Evolutionary conservation across 75 land plant species (phyloP), one percentile per base, ranked within the genome.

Genomic region (Sequoia sempervirens): DNA sequence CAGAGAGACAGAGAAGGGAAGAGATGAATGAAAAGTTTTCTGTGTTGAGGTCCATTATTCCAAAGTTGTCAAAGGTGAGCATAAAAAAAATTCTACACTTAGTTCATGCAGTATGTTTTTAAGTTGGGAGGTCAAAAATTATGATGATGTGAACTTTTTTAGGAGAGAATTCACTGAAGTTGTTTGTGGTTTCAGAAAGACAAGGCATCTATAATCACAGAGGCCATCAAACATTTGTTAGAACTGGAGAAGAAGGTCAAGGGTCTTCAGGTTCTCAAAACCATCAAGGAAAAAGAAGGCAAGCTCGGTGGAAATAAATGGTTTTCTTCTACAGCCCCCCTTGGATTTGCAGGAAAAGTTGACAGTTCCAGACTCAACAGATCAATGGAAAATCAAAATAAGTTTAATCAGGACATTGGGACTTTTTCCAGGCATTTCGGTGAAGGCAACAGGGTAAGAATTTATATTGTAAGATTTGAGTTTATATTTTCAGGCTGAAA

Each of bases 1-100:
- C 90, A n/a, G 90, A 89, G 84, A 80, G 89, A 17, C 90, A 89
- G 80, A 69, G 90, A 20, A 64, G 89, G 14, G 90, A 87, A 81
- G 86, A 87, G 52, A 89, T 87, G 90, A 89, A 89, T 52, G 89
- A 89, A 36, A 89, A 89, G 32, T 84, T 87, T 47, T 81, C 86
- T 8, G 45, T 88, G 20, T 76, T 89, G 41, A n/a, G 90, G 66
- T 61, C 66, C n/a, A 61, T 61, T 61, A 61, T 61, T 61, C n/a
- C 66, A 26, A 61, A 26, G 66, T 5, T 61, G 66, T 20, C n/a
- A 61, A 61, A 61, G 66, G 66, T 61, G n/a, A 61, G 66, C 6
- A 26, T 26, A 5, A 26, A 58, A 20, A 5, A 5, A 20, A 18
- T 61, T 61, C 6, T 23, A 1, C n/a, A 23, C 26, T 23, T 6